phyloP scores from a whole-genome alignment of 2,329 filamentous ascomycete species.

The Rhexocercosporidium sp. region DNA sequence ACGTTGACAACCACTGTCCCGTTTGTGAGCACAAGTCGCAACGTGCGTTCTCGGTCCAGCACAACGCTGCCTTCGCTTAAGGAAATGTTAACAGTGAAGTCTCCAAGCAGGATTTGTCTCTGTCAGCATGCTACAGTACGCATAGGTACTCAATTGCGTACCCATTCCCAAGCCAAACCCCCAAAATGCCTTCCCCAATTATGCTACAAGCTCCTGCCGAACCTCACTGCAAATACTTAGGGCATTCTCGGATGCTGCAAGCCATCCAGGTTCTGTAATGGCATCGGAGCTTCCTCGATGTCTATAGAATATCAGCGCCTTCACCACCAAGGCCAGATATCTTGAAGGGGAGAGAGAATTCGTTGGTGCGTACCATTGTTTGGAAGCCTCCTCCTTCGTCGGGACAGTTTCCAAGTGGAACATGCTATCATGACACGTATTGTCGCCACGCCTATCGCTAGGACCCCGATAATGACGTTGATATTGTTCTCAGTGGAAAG shows the following conservation, averaged over 20 bases:
- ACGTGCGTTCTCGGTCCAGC: too few species aligned
- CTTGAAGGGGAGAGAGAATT: too few species aligned
- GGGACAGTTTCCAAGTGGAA: not conserved
- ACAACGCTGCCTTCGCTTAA: too few species aligned
- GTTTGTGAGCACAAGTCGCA: too few species aligned
- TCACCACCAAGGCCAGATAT: not conserved
- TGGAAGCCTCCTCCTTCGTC: not conserved
- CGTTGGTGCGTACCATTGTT: not conserved
- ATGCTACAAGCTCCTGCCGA: slow-evolving; percentile 1
- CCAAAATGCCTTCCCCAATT: not conserved
- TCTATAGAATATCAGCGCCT: not conserved
- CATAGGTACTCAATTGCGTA: too few species aligned
- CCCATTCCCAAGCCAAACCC: not conserved
- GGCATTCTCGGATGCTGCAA: not conserved
- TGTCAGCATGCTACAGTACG: not conserved
- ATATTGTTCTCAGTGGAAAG: not conserved
- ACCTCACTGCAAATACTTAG: slow-evolving; percentile 8
- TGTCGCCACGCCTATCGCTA: not conserved
- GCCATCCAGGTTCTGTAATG: not conserved
- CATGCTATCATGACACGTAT: not conserved
- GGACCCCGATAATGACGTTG: slow-evolving; percentile 7
- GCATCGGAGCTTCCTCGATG: not conserved
- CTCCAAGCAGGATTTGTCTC: not conserved
- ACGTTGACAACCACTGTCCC: too few species aligned
- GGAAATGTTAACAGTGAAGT: too few species aligned